A percentile compares a stretch with the other conserved stretches of the same genome.
Conservation (phyloP, 805 yeast species). For the Tetrapisispora fleetii region DNA sequence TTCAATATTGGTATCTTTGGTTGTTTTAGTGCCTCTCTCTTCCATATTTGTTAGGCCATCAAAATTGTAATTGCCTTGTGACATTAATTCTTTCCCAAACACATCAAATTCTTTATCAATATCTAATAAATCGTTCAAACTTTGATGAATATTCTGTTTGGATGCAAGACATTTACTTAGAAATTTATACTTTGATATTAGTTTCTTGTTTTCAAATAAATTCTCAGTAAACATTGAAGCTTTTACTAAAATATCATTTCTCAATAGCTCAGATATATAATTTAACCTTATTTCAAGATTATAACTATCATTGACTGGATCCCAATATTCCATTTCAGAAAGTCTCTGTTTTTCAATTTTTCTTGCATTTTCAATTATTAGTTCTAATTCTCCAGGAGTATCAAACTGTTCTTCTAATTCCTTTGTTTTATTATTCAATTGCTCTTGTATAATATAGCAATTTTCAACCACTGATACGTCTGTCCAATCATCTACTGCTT, state of each 20-base stretch:
- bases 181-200: conserved; percentile 18
- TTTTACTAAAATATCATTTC: conserved; percentile 44
- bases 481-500: conserved; percentile 14
- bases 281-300: conserved; percentile 34
- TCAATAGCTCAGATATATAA: conserved; percentile 38
- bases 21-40: not conserved
- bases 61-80: not conserved
- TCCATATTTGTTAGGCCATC: conserved; percentile 4
- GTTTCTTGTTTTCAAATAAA: conserved; percentile 24
- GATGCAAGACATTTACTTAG: conserved; percentile 15
- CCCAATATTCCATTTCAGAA: conserved; percentile 50
- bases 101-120: conserved; percentile 31
- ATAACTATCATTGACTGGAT: conserved; percentile 31
- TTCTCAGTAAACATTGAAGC: conserved; percentile 50
- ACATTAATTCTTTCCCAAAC: conserved; percentile 18
- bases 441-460: conserved; percentile 20
- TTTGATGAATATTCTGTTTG: conserved; percentile 15
- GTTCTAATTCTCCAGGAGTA: conserved; percentile 42
- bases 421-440: conserved; percentile 37
- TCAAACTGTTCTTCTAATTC: conserved; percentile 43
- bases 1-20: not conserved
- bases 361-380: conserved; percentile 35
- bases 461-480: conserved; percentile 15
- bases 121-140: conserved; percentile 24
- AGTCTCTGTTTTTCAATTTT: conserved; percentile 38